Percentiles rank a stretch among this genome's conserved stretches.
These are phyloP conservation scores for Gossypium thurberi DNA, from an alignment of 345 rosid genomes.

Conservation along the genomic window DNA sequence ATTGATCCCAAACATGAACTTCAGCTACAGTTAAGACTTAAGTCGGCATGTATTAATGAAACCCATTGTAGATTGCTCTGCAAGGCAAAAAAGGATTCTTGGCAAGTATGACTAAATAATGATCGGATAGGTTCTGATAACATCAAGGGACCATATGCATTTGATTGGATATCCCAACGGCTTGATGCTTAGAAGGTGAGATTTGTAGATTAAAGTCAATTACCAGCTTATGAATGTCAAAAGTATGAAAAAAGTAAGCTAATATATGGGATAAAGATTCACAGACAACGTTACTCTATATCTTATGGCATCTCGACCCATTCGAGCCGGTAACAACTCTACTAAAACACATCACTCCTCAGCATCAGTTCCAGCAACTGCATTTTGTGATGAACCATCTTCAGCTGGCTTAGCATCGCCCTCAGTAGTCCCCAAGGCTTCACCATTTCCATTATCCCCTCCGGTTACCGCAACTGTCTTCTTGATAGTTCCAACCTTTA, in stretches of 20 bases:
- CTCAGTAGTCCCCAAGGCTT: conserved; percentile 38
- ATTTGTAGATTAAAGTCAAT: too few relatives aligned
- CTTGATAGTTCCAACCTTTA: conserved; percentile 76
- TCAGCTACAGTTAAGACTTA: too few relatives aligned
- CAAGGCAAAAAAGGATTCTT: too few relatives aligned
- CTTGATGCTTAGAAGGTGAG: neutral
- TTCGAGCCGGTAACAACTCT: neutral
- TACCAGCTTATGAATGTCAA: neutral
- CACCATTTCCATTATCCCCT: conserved; percentile 28
- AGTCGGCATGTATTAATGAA: too few relatives aligned
- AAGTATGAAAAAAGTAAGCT: neutral
- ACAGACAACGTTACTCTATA: conserved; percentile 12
- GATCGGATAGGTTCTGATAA: too few relatives aligned
- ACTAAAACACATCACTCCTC: conserved; percentile 21
- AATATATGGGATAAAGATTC: neutral
- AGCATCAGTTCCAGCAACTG: conserved; percentile 17
- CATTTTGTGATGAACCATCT: conserved; percentile 32
- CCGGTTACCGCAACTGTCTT: conserved; percentile 36
- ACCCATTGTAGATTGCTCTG: too few relatives aligned
- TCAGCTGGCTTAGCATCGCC: conserved; percentile 38
- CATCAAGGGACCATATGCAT: neutral
- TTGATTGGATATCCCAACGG: conserved; percentile 6
- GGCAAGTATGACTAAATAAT: too few relatives aligned
- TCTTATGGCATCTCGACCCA: neutral
- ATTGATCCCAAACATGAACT: too few relatives aligned